A percentile compares a stretch with the other conserved stretches of the same genome.
These are phyloP conservation scores for Neurospora sp. DNA, from an alignment of 495 filamentous ascomycete species.

Conservation along the genomic window DNA sequence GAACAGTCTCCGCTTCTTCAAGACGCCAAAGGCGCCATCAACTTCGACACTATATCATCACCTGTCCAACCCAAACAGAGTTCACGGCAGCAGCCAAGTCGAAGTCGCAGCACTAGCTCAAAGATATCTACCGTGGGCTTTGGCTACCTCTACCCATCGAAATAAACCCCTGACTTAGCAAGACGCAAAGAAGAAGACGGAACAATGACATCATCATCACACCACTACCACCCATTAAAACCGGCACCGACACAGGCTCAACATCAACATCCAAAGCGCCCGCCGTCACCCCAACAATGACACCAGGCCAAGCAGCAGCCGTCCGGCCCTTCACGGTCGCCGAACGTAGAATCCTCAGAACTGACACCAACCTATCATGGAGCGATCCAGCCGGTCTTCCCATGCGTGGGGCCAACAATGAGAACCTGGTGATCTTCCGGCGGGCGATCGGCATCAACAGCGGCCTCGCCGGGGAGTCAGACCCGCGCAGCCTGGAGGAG, in stretches of 20 bases:
- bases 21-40: neutral
- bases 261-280: neutral
- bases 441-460: constrained; percentile 34
- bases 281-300: neutral
- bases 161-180: neutral
- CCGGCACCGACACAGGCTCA: neutral
- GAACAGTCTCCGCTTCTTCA: neutral
- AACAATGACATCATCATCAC: neutral
- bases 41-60: neutral
- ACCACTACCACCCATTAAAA: neutral
- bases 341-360: constrained; percentile 5
- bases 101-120: neutral
- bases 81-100: neutral
- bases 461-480: constrained; percentile 4
- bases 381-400: constrained; percentile 30
- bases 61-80: neutral
- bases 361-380: constrained; percentile 23
- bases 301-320: neutral
- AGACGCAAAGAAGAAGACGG: neutral
- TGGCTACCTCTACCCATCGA: neutral
- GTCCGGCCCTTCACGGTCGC: neutral
- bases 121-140: neutral
- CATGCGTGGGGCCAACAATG: constrained; percentile 30
- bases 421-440: constrained; percentile 35
- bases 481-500: constrained; percentile 25